phyloP scores from a whole-genome alignment of 345 rosid genomes.

The Euphorbia lathyris region DNA sequence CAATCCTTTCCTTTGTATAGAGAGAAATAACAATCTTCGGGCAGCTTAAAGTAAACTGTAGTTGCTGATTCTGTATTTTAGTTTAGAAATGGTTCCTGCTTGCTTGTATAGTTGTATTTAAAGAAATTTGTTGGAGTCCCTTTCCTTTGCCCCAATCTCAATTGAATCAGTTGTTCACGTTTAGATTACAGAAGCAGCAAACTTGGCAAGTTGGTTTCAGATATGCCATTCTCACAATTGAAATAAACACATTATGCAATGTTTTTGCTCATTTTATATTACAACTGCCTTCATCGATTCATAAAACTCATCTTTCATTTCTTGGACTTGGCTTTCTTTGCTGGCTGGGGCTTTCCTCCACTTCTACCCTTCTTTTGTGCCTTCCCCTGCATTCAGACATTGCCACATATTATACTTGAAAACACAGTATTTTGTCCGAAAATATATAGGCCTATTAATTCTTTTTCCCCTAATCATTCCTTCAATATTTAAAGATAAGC shows the following conservation, averaged over 20 bases:
- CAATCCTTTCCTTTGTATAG: neutral
- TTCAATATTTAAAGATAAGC: neutral
- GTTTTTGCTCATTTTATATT: neutral
- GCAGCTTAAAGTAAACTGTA: too few relatives aligned
- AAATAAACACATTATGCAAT: neutral
- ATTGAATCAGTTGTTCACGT: neutral
- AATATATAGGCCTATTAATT: neutral
- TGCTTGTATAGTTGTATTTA: too few relatives aligned
- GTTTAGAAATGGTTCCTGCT: neutral
- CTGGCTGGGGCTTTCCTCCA: constrained; percentile 57
- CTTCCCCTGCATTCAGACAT: constrained; percentile 41
- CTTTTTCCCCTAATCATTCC: too few relatives aligned
- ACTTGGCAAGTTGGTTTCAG: neutral
- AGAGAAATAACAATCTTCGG: neutral
- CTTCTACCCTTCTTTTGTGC: constrained; percentile 56
- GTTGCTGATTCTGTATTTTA: neutral
- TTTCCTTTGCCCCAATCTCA: neutral
- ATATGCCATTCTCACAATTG: neutral
- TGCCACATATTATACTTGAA: constrained; percentile 6
- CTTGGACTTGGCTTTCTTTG: constrained; percentile 44
- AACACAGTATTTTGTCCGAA: neutral
- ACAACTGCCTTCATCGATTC: neutral
- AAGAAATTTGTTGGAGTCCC: too few relatives aligned
- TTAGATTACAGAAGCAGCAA: neutral
- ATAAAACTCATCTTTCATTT: constrained; percentile 22